Evolutionary conservation across 2,329 filamentous ascomycete genomes (phyloP).

Genomic region (Zasmidium citrigriseum): DNA sequence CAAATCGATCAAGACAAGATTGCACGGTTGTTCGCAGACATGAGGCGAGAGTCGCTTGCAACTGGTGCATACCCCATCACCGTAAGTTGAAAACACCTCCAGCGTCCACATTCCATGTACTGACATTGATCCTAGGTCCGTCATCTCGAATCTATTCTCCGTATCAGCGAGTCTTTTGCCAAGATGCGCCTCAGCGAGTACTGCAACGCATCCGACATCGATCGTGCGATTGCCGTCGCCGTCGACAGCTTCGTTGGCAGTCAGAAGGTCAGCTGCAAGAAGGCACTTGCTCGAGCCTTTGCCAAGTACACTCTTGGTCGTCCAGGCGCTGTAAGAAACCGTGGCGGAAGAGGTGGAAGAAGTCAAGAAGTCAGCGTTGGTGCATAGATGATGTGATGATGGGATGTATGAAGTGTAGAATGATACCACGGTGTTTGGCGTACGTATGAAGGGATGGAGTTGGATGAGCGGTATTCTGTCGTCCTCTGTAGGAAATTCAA

Average conservation of each 20-base stretch:
- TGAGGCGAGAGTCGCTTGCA: constrained; percentile 87
- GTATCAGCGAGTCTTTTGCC: constrained; percentile 90
- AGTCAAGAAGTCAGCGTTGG: constrained; percentile 23
- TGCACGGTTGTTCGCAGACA: constrained; percentile 89
- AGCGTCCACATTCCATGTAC: constrained; percentile 17
- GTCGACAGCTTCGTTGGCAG: constrained; percentile 94
- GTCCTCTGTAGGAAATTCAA: too few relatives aligned
- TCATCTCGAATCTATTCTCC: constrained; percentile 96
- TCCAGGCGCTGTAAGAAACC: constrained; percentile 42
- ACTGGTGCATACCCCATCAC: constrained; percentile 98
- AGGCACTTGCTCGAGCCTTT: constrained; percentile 89
- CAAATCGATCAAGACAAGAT: constrained; percentile 98
- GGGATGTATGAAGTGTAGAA: neutral
- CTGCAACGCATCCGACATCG: constrained; percentile 85
- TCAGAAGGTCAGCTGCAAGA: constrained; percentile 97
- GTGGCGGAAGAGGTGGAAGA: constrained; percentile 9
- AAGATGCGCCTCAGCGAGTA: constrained; percentile 99
- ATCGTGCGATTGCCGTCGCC: constrained; percentile 94
- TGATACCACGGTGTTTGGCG: neutral
- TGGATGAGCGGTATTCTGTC: too few relatives aligned
- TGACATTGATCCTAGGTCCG: constrained; percentile 66
- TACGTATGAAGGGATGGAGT: neutral
- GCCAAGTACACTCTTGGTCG: constrained; percentile 74
- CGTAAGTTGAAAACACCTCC: constrained; percentile 57
- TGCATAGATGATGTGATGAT: constrained; percentile 16